Conservation (phyloP, 495 filamentous ascomycete genomes). For the Margaritispora aquatica region DNA sequence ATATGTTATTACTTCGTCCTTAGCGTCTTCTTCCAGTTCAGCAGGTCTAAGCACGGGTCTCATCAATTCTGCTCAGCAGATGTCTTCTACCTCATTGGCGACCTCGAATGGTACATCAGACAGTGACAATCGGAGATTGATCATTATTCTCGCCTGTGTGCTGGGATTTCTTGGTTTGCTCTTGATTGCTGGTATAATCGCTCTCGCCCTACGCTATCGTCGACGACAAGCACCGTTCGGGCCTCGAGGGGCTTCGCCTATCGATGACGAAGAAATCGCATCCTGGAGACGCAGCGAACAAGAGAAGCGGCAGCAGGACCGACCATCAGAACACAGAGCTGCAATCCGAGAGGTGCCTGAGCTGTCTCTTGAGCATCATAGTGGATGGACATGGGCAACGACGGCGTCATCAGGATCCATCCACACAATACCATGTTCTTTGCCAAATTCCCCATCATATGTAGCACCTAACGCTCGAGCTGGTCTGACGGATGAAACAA, state of each 20-base stretch:
- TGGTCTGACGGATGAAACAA: slow-evolving; percentile 23
- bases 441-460: slow-evolving; percentile 1
- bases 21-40: background rate
- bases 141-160: slow-evolving; percentile 21
- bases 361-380: slow-evolving; percentile 2
- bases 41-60: no score
- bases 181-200: slow-evolving; percentile 1
- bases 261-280: slow-evolving; percentile 23
- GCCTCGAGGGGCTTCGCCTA: slow-evolving; percentile 19
- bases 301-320: slow-evolving; percentile 11
- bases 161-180: slow-evolving; percentile 17
- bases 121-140: slow-evolving; percentile 4
- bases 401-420: slow-evolving; percentile 8
- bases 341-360: slow-evolving; percentile 3
- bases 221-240: slow-evolving; percentile 14
- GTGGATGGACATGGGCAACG: slow-evolving; percentile 13
- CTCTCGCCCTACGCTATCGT: slow-evolving; percentile 14
- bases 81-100: background rate
- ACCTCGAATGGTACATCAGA: background rate
- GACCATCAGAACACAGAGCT: slow-evolving; percentile 1
- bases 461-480: slow-evolving; percentile 22
- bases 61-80: background rate
- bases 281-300: slow-evolving; percentile 13
- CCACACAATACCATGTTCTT: background rate
- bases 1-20: background rate